Evolutionary conservation across 768 basidiomycete species (phyloP).

Genomic region (Russula lepida): DNA sequence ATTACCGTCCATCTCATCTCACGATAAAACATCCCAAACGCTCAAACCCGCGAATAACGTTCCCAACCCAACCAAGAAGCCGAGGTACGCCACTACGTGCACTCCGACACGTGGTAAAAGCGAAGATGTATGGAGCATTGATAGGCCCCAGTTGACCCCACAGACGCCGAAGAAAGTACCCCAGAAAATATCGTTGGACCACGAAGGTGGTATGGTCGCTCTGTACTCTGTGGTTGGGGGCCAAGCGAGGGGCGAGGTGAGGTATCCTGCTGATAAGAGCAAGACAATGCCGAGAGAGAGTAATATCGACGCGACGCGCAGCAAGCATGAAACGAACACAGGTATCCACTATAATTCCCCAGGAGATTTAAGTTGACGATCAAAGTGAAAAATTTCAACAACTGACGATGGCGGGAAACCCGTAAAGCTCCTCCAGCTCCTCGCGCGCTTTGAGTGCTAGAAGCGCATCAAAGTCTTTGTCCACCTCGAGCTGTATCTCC

Average conservation of each 20-base stretch:
- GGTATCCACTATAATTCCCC: constrained; percentile 56
- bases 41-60: constrained; percentile 66
- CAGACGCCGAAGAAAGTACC: constrained; percentile 27
- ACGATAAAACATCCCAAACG: constrained; percentile 60
- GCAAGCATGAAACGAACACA: constrained; percentile 68
- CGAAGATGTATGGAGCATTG: constrained; percentile 56
- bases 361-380: background rate
- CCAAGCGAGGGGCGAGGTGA: constrained; percentile 39
- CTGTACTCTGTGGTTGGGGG: background rate
- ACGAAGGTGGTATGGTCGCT: constrained; percentile 19
- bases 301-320: constrained; percentile 65
- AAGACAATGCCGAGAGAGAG: constrained; percentile 62
- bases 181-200: constrained; percentile 24
- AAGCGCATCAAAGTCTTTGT: constrained; percentile 59
- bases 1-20: background rate
- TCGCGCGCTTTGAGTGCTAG: constrained; percentile 55
- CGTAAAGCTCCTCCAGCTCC: constrained; percentile 74
- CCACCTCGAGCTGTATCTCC: constrained; percentile 37
- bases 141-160: constrained; percentile 41
- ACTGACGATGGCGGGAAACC: constrained; percentile 70
- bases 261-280: constrained; percentile 51
- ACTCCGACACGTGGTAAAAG: constrained; percentile 67
- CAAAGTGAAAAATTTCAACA: background rate
- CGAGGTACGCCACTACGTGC: constrained; percentile 67
- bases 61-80: constrained; percentile 56